Evolutionary conservation across 345 rosid species (phyloP).

Genomic region (Gynandropsis gynandra): DNA sequence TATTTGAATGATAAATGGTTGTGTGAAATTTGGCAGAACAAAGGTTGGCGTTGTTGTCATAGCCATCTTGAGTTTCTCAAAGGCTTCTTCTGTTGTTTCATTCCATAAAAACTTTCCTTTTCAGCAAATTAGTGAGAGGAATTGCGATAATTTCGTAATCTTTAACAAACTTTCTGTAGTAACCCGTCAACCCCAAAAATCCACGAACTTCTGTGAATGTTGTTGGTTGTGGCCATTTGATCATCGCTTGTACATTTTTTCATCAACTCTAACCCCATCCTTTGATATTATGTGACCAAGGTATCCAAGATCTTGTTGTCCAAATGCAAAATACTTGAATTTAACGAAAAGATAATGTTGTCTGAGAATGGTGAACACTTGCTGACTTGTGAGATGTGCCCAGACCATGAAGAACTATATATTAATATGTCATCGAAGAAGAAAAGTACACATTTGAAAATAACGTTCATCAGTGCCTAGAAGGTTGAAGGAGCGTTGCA

Average conservation of each 20-base stretch:
- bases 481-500: not conserved
- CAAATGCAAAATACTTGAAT: not conserved
- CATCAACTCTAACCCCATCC: not conserved
- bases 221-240: not conserved
- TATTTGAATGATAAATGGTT: not conserved
- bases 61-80: not conserved
- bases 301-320: not conserved
- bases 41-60: not conserved
- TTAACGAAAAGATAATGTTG: not conserved
- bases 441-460: not conserved
- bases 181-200: not conserved
- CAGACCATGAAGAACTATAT: not conserved
- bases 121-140: not conserved
- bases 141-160: not conserved
- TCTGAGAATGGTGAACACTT: not conserved
- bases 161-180: not conserved
- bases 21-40: not conserved
- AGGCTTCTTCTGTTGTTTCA: not conserved
- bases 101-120: not conserved
- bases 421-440: constrained; percentile 1
- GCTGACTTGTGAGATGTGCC: not conserved
- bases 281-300: not conserved
- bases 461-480: not conserved
- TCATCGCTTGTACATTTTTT: not conserved
- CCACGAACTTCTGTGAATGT: not conserved